Percentiles rank a stretch among this genome's conserved stretches.
Evolutionary conservation across 371 early-diverging fungal species (phyloP).

Genomic region (Actinomortierella wolfii): DNA sequence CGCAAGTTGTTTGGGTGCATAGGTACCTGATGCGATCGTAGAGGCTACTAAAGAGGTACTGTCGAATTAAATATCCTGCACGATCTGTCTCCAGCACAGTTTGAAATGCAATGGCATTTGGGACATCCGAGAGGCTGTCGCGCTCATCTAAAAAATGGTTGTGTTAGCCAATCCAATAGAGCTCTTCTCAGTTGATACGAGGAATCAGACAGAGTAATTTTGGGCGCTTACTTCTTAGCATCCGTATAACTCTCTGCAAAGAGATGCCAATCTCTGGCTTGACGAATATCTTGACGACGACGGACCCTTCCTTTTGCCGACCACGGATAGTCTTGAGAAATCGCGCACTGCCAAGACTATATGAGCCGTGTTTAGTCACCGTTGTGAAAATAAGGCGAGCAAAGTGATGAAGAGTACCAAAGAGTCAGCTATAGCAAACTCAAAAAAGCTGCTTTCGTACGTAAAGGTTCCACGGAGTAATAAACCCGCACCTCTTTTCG

Average conservation of each 20-base stretch:
- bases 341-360: slow-evolving; percentile 85
- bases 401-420: not conserved
- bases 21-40: slow-evolving; percentile 92
- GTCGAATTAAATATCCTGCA: slow-evolving; percentile 89
- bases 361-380: slow-evolving; percentile 5
- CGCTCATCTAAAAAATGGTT: slow-evolving; percentile 59
- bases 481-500: slow-evolving; percentile 62
- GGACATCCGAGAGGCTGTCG: slow-evolving; percentile 63
- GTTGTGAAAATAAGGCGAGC: not conserved
- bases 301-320: slow-evolving; percentile 72
- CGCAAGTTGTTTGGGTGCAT: not conserved
- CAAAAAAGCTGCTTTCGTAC: not conserved
- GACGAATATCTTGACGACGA: slow-evolving; percentile 91
- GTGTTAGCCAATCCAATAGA: not conserved
- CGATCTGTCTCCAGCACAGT: slow-evolving; percentile 86
- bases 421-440: not conserved
- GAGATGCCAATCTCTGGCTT: slow-evolving; percentile 79
- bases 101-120: slow-evolving; percentile 82
- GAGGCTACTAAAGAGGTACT: slow-evolving; percentile 84
- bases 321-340: slow-evolving; percentile 94
- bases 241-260: slow-evolving; percentile 59
- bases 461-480: not conserved
- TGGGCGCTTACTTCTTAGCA: slow-evolving; percentile 58
- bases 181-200: slow-evolving; percentile 6
- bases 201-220: not conserved